phyloP scores from a whole-genome alignment of 306 rosid genomes.

The Malus sylvestris region DNA sequence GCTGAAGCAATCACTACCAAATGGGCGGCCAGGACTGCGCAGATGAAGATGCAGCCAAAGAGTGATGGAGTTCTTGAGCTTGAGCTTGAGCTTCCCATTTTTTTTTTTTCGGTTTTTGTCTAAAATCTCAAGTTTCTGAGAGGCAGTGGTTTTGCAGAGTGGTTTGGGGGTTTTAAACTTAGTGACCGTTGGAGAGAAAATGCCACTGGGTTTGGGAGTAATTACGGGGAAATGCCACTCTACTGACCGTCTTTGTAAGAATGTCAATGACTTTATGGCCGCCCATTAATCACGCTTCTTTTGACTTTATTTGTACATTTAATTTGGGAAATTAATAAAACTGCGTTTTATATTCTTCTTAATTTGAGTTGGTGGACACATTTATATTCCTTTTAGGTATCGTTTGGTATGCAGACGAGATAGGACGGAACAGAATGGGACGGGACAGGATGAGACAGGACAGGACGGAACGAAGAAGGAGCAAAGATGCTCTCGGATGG shows the following conservation, averaged over 20 bases:
- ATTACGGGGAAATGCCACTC: slow-evolving; percentile 52
- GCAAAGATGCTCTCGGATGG: too few species aligned
- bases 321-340: neutral
- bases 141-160: neutral
- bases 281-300: slow-evolving; percentile 20
- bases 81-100: slow-evolving; percentile 41
- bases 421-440: rapidly evolving
- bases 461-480: rapidly evolving
- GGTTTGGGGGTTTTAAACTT: slow-evolving; percentile 22
- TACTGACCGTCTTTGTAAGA: slow-evolving; percentile 27
- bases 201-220: slow-evolving; percentile 13
- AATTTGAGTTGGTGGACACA: too few species aligned
- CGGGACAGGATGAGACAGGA: rapidly evolving
- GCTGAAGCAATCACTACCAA: slow-evolving; percentile 27
- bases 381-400: too few species aligned
- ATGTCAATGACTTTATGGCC: slow-evolving; percentile 19
- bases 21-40: slow-evolving; percentile 54
- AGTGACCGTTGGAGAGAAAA: neutral
- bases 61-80: slow-evolving; percentile 2
- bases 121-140: neutral
- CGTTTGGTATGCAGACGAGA: too few species aligned
- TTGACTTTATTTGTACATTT: neutral
- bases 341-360: too few species aligned
- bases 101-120: neutral
- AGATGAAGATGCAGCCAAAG: slow-evolving; percentile 20